A percentile compares a stretch with the other conserved stretches of the same genome.
phyloP scores from a whole-genome alignment of 768 basidiomycete genomes.

The Macrocybe gigantea region DNA sequence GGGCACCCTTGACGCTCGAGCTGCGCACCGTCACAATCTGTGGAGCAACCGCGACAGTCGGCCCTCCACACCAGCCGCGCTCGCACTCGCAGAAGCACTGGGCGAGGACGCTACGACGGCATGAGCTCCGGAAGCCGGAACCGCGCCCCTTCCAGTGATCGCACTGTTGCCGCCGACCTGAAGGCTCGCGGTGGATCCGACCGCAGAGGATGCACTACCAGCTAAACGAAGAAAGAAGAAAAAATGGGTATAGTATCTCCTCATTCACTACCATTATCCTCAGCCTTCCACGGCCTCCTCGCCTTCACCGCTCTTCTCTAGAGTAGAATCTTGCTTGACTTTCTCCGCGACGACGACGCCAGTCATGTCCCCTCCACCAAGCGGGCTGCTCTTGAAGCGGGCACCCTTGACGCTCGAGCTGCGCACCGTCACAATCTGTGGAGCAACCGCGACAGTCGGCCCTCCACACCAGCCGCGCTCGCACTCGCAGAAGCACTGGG shows the following conservation, averaged over 20 bases:
- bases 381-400: slow-evolving; percentile 72
- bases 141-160: no score
- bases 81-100: no score
- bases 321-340: slow-evolving; percentile 28
- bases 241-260: neutral
- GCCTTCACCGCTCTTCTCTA: slow-evolving; percentile 5
- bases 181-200: no score
- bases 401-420: slow-evolving; percentile 35
- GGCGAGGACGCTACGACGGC: no score
- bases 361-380: slow-evolving; percentile 35
- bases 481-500: no score
- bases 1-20: slow-evolving; percentile 36
- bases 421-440: neutral
- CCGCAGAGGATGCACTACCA: neutral
- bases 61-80: no score
- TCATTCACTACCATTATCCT: slow-evolving; percentile 2
- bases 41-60: no score
- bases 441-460: no score
- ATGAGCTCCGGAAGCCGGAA: no score
- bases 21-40: neutral
- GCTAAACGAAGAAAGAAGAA: no score
- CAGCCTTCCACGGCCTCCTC: slow-evolving; percentile 14
- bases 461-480: no score
- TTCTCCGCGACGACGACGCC: slow-evolving; percentile 47
- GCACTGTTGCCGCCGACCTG: no score